Evolutionary conservation across 306 rosid species (phyloP).

Genomic region (Fragaria vesca): DNA sequence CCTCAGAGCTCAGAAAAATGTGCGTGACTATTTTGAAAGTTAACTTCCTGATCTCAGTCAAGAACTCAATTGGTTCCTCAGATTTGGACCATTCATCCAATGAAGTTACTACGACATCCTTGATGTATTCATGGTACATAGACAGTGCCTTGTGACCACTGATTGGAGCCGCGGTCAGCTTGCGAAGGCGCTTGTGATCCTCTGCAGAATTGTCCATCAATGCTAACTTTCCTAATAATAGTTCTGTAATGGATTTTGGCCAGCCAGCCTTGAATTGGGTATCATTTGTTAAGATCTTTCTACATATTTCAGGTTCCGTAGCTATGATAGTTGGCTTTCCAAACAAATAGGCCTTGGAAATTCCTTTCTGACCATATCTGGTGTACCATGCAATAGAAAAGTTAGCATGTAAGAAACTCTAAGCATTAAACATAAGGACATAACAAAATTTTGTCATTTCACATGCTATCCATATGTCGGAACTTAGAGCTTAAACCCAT

Average conservation of each 20-base stretch:
- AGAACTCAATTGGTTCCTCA: conserved; percentile 41
- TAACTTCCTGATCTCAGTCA: conserved; percentile 56
- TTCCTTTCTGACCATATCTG: conserved; percentile 37
- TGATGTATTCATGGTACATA: conserved; percentile 38
- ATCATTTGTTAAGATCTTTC: conserved; percentile 34
- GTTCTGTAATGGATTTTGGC: conserved; percentile 31
- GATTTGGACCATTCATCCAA: conserved; percentile 38
- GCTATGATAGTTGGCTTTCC: conserved; percentile 47
- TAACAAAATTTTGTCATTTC: neutral
- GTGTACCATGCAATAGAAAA: neutral
- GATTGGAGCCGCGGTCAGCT: conserved; percentile 54
- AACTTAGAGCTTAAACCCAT: neutral
- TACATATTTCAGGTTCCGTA: conserved; percentile 36
- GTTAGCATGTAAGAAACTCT: neutral
- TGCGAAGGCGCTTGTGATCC: conserved; percentile 67
- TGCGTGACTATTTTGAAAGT: conserved; percentile 52
- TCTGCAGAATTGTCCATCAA: conserved; percentile 34
- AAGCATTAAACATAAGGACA: neutral
- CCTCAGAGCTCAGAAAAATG: conserved; percentile 53
- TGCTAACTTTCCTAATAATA: conserved; percentile 32
- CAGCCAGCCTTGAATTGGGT: conserved; percentile 30
- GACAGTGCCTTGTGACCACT: conserved; percentile 58
- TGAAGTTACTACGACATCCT: conserved; percentile 18
- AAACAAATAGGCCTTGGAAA: conserved; percentile 37
- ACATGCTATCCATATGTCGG: neutral